These are phyloP conservation scores for Boletus speciosus DNA, from an alignment of 768 basidiomycete species.

Conservation along the genomic window DNA sequence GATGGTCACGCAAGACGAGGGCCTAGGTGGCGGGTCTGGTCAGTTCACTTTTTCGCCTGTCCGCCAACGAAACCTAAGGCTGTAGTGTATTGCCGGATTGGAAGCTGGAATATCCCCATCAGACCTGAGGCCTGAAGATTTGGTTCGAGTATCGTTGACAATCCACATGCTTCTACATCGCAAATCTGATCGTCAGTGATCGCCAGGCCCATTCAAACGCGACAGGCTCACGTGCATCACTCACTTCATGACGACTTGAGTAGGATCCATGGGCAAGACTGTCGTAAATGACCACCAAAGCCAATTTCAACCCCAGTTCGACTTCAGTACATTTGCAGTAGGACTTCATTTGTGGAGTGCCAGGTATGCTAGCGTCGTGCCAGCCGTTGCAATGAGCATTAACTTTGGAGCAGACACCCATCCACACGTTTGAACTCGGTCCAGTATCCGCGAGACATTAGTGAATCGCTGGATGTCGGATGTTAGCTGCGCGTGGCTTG, in stretches of 20 bases:
- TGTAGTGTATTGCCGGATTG: not conserved
- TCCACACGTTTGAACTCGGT: not conserved
- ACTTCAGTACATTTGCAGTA: not conserved
- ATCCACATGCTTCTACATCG: not conserved
- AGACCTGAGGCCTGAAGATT: not conserved
- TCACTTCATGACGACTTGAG: not conserved
- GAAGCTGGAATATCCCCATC: not conserved
- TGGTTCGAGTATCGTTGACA: not conserved
- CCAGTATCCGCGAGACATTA: not conserved
- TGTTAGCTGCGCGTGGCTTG: not conserved
- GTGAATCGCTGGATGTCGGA: not conserved
- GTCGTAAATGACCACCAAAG: not conserved
- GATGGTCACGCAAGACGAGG: not conserved
- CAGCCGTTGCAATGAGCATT: not conserved
- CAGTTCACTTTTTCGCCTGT: not conserved
- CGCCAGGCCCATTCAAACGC: not conserved
- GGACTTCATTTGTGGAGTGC: not conserved
- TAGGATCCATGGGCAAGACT: not conserved
- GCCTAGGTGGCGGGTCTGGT: not conserved
- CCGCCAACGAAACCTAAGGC: not conserved
- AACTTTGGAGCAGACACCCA: not conserved
- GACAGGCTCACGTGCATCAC: not conserved
- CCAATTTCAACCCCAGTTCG: not conserved
- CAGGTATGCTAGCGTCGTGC: not conserved
- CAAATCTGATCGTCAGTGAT: slow-evolving; percentile 1